Percentiles rank a stretch among this genome's conserved stretches.
These are phyloP conservation scores for Stephanodiscus minutulus DNA, from an alignment of 108 stramenopile genomes.

Conservation along the genomic window DNA sequence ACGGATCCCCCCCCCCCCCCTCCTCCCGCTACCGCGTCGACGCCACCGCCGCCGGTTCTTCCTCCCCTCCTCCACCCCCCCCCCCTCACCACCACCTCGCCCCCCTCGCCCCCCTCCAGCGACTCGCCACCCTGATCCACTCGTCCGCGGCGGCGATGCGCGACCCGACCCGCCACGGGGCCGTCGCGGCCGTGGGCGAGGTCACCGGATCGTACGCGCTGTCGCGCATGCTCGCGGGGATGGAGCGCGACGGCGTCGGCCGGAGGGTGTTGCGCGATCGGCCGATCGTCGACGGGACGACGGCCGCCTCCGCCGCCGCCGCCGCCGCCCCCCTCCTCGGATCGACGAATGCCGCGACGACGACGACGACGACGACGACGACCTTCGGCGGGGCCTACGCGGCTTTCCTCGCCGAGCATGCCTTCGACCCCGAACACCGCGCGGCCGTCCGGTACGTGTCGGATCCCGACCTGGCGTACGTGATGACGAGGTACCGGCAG, in stretches of 20 bases:
- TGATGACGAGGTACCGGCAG: constrained; percentile 94
- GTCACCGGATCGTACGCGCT: constrained; percentile 83
- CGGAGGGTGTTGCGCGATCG: constrained; percentile 63
- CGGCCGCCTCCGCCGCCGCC: constrained; percentile 22
- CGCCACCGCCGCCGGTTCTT: background rate
- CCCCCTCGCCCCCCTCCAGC: constrained; percentile 41
- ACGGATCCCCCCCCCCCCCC: constrained; percentile 21
- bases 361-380: constrained; percentile 24
- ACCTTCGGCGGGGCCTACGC: constrained; percentile 93
- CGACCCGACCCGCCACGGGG: constrained; percentile 91
- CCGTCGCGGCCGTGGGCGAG: constrained; percentile 94
- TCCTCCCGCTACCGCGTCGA: constrained; percentile 33
- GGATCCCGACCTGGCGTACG: constrained; percentile 87
- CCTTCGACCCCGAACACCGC: constrained; percentile 89
- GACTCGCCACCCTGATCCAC: constrained; percentile 66
- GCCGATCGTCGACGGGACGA: constrained; percentile 69
- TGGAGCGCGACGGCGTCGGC: constrained; percentile 64
- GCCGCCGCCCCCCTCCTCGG: too few species aligned
- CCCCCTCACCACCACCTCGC: constrained; percentile 10
- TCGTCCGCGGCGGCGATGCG: constrained; percentile 80
- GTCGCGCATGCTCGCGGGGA: constrained; percentile 57
- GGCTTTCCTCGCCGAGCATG: constrained; percentile 77
- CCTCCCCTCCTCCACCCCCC: background rate
- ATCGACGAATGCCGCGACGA: constrained; percentile 41
- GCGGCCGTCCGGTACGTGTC: constrained; percentile 66